phyloP scores from a whole-genome alignment of 23 red algal genomes.

The Gracilaria vermiculophylla region DNA sequence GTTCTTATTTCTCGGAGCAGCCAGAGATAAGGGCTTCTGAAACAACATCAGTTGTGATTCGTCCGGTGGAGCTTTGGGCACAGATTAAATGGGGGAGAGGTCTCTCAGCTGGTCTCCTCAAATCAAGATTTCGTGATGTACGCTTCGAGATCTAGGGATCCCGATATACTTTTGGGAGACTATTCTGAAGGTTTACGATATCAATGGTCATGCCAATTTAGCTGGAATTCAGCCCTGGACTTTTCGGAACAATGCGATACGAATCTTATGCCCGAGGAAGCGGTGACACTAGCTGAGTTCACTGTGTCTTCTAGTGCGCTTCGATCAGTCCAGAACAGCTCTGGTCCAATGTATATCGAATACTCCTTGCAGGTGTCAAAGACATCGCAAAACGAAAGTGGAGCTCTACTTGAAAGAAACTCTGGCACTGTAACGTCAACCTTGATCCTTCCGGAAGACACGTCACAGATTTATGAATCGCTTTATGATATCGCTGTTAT shows the following conservation, averaged over 20 bases:
- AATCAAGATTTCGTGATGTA: slow-evolving; percentile 1
- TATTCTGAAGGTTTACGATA: slow-evolving; percentile 31
- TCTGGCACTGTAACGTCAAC: slow-evolving; percentile 4
- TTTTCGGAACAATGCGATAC: slow-evolving; percentile 5
- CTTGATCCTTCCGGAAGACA: slow-evolving; percentile 13
- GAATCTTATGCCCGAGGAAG: not conserved
- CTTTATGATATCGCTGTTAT: slow-evolving; percentile 19
- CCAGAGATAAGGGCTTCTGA: slow-evolving; percentile 34
- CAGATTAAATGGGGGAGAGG: slow-evolving; percentile 51
- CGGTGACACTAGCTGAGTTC: not conserved
- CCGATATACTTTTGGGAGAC: slow-evolving; percentile 43
- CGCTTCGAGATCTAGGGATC: slow-evolving; percentile 19
- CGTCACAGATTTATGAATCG: slow-evolving; percentile 2
- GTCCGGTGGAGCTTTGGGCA: slow-evolving; percentile 21
- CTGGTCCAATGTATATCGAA: slow-evolving; percentile 27
- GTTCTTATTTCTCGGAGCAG: slow-evolving; percentile 47
- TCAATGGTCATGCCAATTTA: slow-evolving; percentile 33
- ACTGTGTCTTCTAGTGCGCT: slow-evolving; percentile 19
- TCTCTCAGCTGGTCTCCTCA: slow-evolving; percentile 7
- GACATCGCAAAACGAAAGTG: slow-evolving; percentile 33
- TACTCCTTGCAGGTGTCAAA: slow-evolving; percentile 46
- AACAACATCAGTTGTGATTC: slow-evolving; percentile 20
- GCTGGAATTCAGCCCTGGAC: slow-evolving; percentile 5
- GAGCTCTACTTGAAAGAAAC: slow-evolving; percentile 10
- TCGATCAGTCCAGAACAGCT: not conserved